Base-by-base conservation (phyloP, 2,329 filamentous ascomycete species). In the Alternaria arbusti region DNA sequence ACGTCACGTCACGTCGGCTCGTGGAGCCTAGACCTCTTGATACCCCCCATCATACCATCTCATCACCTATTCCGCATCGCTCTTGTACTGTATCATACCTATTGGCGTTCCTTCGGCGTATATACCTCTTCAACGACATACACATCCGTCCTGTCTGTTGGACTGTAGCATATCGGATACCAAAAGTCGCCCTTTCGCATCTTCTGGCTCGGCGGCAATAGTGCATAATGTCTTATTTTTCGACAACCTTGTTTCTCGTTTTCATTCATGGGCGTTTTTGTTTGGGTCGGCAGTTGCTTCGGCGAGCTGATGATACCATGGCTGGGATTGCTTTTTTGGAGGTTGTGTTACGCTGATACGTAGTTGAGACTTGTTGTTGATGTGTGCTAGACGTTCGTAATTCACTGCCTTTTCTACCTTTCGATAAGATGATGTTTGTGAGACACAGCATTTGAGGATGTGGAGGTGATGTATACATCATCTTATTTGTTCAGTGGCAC, bases 81-180 rank as follows among this genome's bases (percentile, higher is more conserved):
- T 36, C 17, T 40, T 30, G 55, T 57, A 30, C 40, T 62, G 59
- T 59, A 62, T 17, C 17, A 62, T 54, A 58, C 44, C 30, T 43
- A 54, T 20, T 36, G 59, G 47, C 47, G 47, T 59, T 61, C 13
- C 15, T 12, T 22, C 20, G 59, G 28, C 46, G 55, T 47, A 58
- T 45, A 61, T 62, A 62, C 55, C 43, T 58, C 22, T 57, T 47
- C 11, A 11, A 25, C 43, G n/a, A 50, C 25, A 46, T 47, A 44
- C 28, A n/a, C 23, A 20, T 40, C 36, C 25, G 26, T 47, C 50
- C 11, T 17, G 40, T 17, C 28, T 47, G 32, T 32, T 54, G 46
- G 49, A 47, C 47, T 54, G 43, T 62, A 54, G 17, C 49, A 59
- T 59, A 49, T 26, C 25, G 23, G 49, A 30, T 51, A 22, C 17